Percentiles rank a stretch among this genome's conserved stretches.
Evolutionary conservation across 306 rosid species (phyloP).

Genomic region (Citrullus colocynthis): DNA sequence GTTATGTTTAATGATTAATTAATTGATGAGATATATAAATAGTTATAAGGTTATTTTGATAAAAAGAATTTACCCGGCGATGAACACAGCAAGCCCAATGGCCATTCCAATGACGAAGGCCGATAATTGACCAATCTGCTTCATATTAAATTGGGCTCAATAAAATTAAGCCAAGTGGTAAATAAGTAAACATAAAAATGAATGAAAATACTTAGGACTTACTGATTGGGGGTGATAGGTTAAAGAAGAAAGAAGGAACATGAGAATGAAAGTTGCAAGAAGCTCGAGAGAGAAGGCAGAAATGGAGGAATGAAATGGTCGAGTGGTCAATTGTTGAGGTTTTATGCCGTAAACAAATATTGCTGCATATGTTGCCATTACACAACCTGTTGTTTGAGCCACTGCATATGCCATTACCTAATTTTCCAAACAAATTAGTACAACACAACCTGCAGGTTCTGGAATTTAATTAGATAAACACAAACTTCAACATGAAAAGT

Average conservation of each 20-base stretch:
- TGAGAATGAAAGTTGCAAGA: constrained; percentile 61
- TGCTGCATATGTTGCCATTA: constrained; percentile 49
- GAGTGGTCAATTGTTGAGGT: constrained; percentile 43
- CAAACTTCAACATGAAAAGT: too few relatives aligned
- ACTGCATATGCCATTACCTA: constrained; percentile 48
- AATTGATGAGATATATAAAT: too few relatives aligned
- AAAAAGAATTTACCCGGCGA: constrained; percentile 34
- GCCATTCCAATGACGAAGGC: constrained; percentile 71
- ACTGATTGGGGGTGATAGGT: constrained; percentile 43
- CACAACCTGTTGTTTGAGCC: constrained; percentile 63
- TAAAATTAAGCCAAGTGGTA: too few relatives aligned
- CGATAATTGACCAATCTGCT: constrained; percentile 47
- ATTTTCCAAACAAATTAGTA: too few relatives aligned
- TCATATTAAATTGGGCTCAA: too few relatives aligned
- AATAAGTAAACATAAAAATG: too few relatives aligned
- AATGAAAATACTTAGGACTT: neutral
- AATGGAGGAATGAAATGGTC: constrained; percentile 38
- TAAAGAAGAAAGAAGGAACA: constrained; percentile 61
- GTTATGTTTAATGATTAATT: too few relatives aligned
- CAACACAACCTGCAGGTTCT: too few relatives aligned
- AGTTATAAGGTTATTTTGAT: too few relatives aligned
- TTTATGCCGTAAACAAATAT: constrained; percentile 41
- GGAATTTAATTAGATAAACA: too few relatives aligned
- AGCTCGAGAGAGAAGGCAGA: constrained; percentile 78
- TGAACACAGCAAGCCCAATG: constrained; percentile 57